A percentile compares a stretch with the other conserved stretches of the same genome.
phyloP scores from a whole-genome alignment of 306 rosid species.

The Vigna reflexopilosa region DNA sequence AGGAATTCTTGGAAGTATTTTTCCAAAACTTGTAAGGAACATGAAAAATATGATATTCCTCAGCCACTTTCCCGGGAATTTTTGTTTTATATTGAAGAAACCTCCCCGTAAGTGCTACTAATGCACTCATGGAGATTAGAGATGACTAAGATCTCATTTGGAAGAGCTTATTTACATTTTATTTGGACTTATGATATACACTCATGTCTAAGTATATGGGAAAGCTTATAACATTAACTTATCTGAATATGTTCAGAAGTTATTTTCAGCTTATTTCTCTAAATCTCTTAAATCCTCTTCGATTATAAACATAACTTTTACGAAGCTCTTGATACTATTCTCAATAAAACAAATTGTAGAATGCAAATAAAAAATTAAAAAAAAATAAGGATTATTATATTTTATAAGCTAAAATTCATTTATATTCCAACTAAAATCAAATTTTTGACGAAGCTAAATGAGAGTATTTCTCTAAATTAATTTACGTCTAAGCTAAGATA shows the following conservation, averaged over 20 bases:
- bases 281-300: neutral
- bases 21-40: no score
- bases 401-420: no score
- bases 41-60: no score
- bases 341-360: neutral
- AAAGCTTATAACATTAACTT: neutral
- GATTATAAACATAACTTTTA: neutral
- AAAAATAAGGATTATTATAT: no score
- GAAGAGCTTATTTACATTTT: neutral
- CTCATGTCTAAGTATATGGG: neutral
- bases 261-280: neutral
- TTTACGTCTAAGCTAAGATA: neutral
- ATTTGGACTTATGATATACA: neutral
- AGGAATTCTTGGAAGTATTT: no score
- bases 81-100: no score
- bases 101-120: neutral
- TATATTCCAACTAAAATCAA: neutral
- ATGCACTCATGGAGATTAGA: conserved; percentile 26
- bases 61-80: no score
- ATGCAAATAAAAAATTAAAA: no score
- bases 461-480: neutral
- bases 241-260: neutral
- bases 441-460: neutral
- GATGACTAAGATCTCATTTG: neutral
- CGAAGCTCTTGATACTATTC: no score